These are phyloP conservation scores for Aspergillus taichungensis DNA, from an alignment of 495 filamentous ascomycete species.

Conservation along the genomic window DNA sequence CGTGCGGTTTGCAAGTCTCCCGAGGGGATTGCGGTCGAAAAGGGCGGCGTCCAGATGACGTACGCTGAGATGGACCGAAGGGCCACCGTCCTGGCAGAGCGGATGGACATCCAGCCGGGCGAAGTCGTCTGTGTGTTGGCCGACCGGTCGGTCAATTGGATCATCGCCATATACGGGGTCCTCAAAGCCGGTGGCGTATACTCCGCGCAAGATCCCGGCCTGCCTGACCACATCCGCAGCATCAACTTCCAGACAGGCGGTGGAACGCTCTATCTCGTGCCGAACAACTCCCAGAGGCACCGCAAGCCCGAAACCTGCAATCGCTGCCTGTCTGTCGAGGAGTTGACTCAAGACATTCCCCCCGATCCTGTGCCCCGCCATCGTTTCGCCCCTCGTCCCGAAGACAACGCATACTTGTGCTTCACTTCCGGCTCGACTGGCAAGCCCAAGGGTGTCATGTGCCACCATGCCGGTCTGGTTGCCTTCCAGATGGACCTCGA, in stretches of 20 bases:
- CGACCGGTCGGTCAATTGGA: conserved; percentile 30
- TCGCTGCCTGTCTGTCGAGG: conserved; percentile 1
- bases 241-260: conserved; percentile 6
- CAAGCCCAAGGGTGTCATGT: conserved; percentile 23
- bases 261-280: conserved; percentile 5
- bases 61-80: conserved; percentile 10
- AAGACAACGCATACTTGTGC: conserved; percentile 17
- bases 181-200: conserved; percentile 25
- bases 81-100: not conserved
- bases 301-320: conserved; percentile 2
- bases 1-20: conserved; percentile 2
- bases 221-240: conserved; percentile 7
- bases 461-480: conserved; percentile 12
- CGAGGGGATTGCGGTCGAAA: conserved; percentile 6
- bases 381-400: not conserved
- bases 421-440: conserved; percentile 32
- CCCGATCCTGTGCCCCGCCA: not conserved
- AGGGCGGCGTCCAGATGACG: conserved; percentile 2
- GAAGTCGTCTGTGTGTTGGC: conserved; percentile 24
- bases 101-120: conserved; percentile 5
- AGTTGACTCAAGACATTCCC: not conserved
- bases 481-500: conserved; percentile 13
- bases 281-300: not conserved
- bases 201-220: conserved; percentile 13
- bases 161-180: conserved; percentile 24